Evolutionary conservation across 169 alveolate genomes (phyloP), one percentile per base, ranked within the genome.

Genomic region (Eimeria brunetti): DNA sequence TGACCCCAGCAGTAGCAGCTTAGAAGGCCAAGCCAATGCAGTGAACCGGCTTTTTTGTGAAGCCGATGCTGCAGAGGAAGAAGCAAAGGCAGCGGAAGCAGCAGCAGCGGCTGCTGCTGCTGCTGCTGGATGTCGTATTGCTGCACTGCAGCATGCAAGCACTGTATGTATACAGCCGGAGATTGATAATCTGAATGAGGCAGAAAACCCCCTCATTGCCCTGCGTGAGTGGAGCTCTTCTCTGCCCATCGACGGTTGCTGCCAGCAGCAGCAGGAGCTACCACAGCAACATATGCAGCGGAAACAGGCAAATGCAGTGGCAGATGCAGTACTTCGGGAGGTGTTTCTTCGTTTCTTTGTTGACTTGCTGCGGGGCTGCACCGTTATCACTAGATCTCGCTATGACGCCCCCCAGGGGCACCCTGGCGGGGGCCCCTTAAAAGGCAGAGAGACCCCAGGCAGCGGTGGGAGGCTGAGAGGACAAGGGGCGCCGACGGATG

Each of bases 201-300:
- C 90, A 53, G 90, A 51, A 24, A 83, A 83, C 76, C 90, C 90
- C 30, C 90, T 83, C 36, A 8, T n/a, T 24, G 12, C 33, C 73
- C 18, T 83, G 33, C 75, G 56, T 83, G 90, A 56, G n/a, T 83
- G 90, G 90, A 83, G 58, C 75, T 83, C 90, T 16, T 3, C 90
- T 41, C 58, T 56, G 90, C 41, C 90, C 67, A 22, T 16, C 16
- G 76, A n/a, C 75, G 46, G 75, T 27, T 56, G 76, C 90, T 78
- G 88, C 88, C 90, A 83, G 58, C 90, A 83, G 76, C 90, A 83
- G 90, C 76, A 53, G 76, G 51, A 81, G 90, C 38, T 51, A 36
- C 75, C 53, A 36, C 90, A 58, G 76, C 73, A 83, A 12, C 90
- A 53, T 8, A 24, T 20, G 33, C 76, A 83, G 76, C 76, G 56